Evolutionary conservation across 768 basidiomycete species (phyloP).

Genomic region (Lactarius psammicola): DNA sequence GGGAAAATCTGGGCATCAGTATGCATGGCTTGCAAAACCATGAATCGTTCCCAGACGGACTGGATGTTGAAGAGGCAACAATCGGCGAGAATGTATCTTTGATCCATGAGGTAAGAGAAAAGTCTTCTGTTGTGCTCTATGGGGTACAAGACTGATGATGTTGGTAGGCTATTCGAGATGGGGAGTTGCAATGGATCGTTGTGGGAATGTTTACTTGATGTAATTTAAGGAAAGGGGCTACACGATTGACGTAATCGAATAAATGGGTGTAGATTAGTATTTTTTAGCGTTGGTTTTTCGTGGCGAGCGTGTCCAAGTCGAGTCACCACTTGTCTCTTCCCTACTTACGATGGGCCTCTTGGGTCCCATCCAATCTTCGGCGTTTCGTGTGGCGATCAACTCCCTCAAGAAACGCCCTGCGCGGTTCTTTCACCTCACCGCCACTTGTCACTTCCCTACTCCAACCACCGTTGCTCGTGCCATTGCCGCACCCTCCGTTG

Average conservation of each 20-base stretch:
- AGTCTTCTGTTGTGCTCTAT: constrained; percentile 5
- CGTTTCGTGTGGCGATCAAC: neutral
- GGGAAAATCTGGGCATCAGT: constrained; percentile 61
- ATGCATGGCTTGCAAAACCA: constrained; percentile 85
- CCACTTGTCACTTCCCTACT: constrained; percentile 9
- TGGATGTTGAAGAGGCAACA: constrained; percentile 64
- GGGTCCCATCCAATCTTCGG: constrained; percentile 18
- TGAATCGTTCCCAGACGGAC: constrained; percentile 55
- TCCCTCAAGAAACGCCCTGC: constrained; percentile 1
- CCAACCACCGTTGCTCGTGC: constrained; percentile 29
- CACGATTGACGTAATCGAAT: neutral
- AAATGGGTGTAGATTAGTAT: neutral
- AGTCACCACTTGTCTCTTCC: neutral
- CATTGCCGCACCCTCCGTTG: constrained; percentile 34
- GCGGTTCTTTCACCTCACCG: constrained; percentile 21
- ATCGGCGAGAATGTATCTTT: constrained; percentile 68
- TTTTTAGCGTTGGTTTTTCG: neutral
- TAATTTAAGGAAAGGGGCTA: neutral
- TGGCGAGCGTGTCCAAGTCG: too few species aligned
- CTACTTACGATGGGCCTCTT: constrained; percentile 23
- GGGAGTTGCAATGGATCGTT: constrained; percentile 57
- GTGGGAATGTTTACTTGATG: constrained; percentile 45
- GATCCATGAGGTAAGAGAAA: constrained; percentile 59
- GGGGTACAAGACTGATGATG: neutral
- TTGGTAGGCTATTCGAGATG: constrained; percentile 59